Evolutionary conservation across 352 stramenopile genomes (phyloP), one percentile per base, ranked within the genome.

Genomic region (Aphanomyces astaci): DNA sequence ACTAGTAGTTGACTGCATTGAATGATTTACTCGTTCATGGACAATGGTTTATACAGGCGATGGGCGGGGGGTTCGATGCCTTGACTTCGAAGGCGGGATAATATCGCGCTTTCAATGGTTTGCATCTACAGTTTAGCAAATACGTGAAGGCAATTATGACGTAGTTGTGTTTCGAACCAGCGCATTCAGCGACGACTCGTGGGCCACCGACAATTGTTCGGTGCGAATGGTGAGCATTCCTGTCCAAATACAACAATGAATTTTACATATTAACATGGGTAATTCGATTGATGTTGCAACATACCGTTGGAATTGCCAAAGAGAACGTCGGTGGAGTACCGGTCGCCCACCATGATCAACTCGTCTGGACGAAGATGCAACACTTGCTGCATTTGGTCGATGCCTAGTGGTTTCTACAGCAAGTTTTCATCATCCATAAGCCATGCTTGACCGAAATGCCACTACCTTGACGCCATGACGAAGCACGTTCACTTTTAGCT

Each of bases 171-270:
- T 15, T 15, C 19, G 54, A 31, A 94, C 69, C 52, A 81, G 75
- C 31, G 74, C 56, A 68, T 92, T 94, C 33, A 90, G 71, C 17
- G 84, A 13, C 71, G 67, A 88, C 66, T 94, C 86, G 68, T 75
- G 78, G 22, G 88, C 74, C 17, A 62, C 72, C 1, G 79, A 83
- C 39, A 94, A 86, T 70, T 90, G 91, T 64, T 97, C 77, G 0
- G 88, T 98, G 48, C 98, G 94, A 60, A 99, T 91, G n/a, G 95
- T 98, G 28, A 98, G 77, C 75, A 98, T 92, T 4, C 95, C 94
- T 93, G 48, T 27, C 45, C 59, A 22, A n/a, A n/a, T n/a, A n/a
- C n/a, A n/a, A n/a, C n/a, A n/a, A n/a, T n/a, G n/a, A n/a, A n/a
- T n/a, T n/a, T n/a, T n/a, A n/a, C n/a, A n/a, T n/a, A n/a, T n/a